Base-by-base conservation (phyloP, 2,329 filamentous ascomycete genomes). In the Septoria petroselini region DNA sequence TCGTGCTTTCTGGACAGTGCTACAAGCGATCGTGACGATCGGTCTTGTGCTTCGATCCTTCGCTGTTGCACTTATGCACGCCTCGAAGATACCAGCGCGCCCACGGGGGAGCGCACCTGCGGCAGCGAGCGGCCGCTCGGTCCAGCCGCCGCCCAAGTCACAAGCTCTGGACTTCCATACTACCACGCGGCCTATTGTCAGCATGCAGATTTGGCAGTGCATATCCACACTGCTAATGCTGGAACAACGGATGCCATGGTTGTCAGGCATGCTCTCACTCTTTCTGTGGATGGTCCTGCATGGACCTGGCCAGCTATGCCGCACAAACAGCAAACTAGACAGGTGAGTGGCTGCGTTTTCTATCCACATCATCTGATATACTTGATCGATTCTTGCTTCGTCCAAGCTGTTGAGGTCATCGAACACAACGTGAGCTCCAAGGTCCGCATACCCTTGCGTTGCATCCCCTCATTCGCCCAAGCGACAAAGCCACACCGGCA, bases 211-310 rank as follows among this genome's bases (percentile, higher is more conserved):
- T 44, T 95, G 87, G 83, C 76, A 82, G 62, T 88, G 86, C 70
- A 68, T 85, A 49, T 83, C 83, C 55, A 83, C 82, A 67, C 70
- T 95, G 55, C 71, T 90, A 60, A 83, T 90, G 74, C 71, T 95
- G 65, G 77, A 85, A 59, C 70, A 75, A 58, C 86, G 89, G 70
- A 95, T 95, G 89, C 91, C 91, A 57, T 97, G 91, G 91, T 78
- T 95, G 49, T 78, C 77, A 65, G 88, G 88, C 65, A 74, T 81
- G 60, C 68, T 93, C 53, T 86, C 86, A 50, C 79, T 95, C 70
- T 68, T 85, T 59, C 88, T 93, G 71, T 84, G 86, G 76, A 77
- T 82, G 59, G 78, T 83, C 63, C 71, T 91, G 64, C 75, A 77
- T 63, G 88, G 90, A 18, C 88, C 88, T 58, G 87, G 89, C 63